A percentile compares a stretch with the other conserved stretches of the same genome.
These are phyloP conservation scores for Monosporozyma yasuniensis DNA, from an alignment of 805 yeast genomes.

Conservation along the genomic window DNA sequence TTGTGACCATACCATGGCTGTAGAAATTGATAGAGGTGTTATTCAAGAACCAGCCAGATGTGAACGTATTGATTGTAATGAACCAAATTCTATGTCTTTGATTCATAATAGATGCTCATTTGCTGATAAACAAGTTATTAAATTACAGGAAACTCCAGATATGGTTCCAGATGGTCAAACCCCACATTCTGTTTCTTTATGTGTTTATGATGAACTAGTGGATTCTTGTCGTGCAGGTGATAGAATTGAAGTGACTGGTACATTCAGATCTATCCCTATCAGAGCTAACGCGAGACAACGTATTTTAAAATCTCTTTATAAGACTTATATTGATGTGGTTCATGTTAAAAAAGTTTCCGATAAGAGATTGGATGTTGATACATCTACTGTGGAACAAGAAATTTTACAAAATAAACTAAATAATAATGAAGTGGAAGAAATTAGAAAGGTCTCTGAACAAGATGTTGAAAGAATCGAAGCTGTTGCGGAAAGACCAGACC, in stretches of 20 bases:
- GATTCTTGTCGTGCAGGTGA: conserved; percentile 96
- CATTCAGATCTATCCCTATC: conserved; percentile 87
- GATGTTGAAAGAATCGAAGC: conserved; percentile 59
- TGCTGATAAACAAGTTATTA: conserved; percentile 91
- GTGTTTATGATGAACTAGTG: conserved; percentile 93
- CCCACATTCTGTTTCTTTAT: conserved; percentile 88
- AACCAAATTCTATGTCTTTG: conserved; percentile 77
- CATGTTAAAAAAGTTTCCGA: conserved; percentile 83
- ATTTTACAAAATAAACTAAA: conserved; percentile 42
- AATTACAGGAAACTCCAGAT: conserved; percentile 93
- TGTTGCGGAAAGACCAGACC: conserved; percentile 59
- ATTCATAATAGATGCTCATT: conserved; percentile 88
- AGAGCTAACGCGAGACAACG: conserved; percentile 80
- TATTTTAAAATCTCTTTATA: conserved; percentile 72
- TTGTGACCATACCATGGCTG: conserved; percentile 85
- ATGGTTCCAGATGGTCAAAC: conserved; percentile 97
- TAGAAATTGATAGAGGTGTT: conserved; percentile 89
- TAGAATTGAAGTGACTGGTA: conserved; percentile 89
- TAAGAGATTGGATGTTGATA: conserved; percentile 72
- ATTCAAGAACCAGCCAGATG: conserved; percentile 90
- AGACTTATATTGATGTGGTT: conserved; percentile 89
- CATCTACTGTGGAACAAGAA: conserved; percentile 46
- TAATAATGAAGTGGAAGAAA: conserved; percentile 61
- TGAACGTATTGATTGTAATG: conserved; percentile 81
- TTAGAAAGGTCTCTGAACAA: conserved; percentile 55